Base-by-base conservation (phyloP, 441 rosid genomes). In the Gossypium laxum region DNA sequence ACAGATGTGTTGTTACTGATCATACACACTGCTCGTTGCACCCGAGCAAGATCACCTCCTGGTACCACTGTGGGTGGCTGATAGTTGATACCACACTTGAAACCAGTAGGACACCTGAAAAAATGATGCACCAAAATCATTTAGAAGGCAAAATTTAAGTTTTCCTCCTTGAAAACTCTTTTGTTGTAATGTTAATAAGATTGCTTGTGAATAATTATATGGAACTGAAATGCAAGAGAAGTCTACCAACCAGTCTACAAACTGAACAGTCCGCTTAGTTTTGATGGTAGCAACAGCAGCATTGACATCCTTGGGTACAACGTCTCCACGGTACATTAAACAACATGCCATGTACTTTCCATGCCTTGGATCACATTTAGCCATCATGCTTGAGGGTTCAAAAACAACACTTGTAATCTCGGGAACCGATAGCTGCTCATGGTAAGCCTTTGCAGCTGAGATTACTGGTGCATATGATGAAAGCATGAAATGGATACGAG, bases 31-130 rank as follows among this genome's bases (percentile, higher is more conserved):
- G 95, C 97, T 55, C 95, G 88, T 72, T 89, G 93, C 69, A 89
- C 93, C 78, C 74, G 86, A 0, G 95, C 97, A 14, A 91, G 89
- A 77, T 91, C 97, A 21, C 91, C 93, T 64, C 84, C 86, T 0
- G 93, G 95, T 19, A 91, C 97, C 67, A 89, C 91, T n/a, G 95
- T 84, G 61, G 97, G 97, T 26, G 95, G 90, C 80, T 91, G 88
- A 75, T 88, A 91, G 86, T 91, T 91, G 78, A 89, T 88, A 26
- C 97, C 95, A 2, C 97, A 91, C 75, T 89, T 89, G 81, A 91
- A 91, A 26, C 95, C 97, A 54, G 97, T 91, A 18, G 95, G 97
- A 68, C 97, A 89, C 95, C 97, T 88, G 67, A 45, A 65, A 0
- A 48, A 54, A 15, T 48, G 7, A 55, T 11, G 38, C 15, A 50